phyloP scores from a whole-genome alignment of 352 stramenopile species.

The Phytophthora pinifolia region DNA sequence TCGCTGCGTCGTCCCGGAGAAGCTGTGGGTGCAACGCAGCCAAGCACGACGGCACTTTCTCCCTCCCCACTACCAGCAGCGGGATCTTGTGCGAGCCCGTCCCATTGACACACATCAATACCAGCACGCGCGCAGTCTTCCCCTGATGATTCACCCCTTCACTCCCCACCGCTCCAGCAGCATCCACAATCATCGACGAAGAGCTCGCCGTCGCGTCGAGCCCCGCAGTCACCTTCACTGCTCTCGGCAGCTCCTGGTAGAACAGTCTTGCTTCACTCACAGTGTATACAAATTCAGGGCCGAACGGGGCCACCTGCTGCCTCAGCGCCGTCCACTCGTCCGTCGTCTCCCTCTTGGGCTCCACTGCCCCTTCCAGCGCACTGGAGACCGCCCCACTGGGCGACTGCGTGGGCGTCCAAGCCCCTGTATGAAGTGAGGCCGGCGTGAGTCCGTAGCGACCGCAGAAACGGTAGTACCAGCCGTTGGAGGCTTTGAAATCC shows the following conservation, averaged over 20 bases:
- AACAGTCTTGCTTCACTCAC: constrained; percentile 54
- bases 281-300: constrained; percentile 52
- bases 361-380: background rate
- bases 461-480: constrained; percentile 82
- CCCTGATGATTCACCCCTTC: background rate
- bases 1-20: constrained; percentile 2
- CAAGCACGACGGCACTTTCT: constrained; percentile 31
- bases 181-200: constrained; percentile 10
- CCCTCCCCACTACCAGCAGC: constrained; percentile 50
- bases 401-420: background rate
- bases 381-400: no score
- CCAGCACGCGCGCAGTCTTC: constrained; percentile 38
- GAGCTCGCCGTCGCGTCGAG: background rate
- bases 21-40: constrained; percentile 13
- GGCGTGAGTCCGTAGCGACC: constrained; percentile 58
- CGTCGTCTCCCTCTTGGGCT: constrained; percentile 7
- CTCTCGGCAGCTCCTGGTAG: constrained; percentile 44
- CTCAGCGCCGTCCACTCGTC: constrained; percentile 29
- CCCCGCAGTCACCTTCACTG: background rate
- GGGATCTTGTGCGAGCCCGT: constrained; percentile 59
- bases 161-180: constrained; percentile 2
- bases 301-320: constrained; percentile 29
- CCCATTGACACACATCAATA: constrained; percentile 55
- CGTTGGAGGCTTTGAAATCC: constrained; percentile 64
- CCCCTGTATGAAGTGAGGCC: constrained; percentile 28